Evolutionary conservation across 2,329 filamentous ascomycete species (phyloP).

Genomic region (Monilinia fructigena): DNA sequence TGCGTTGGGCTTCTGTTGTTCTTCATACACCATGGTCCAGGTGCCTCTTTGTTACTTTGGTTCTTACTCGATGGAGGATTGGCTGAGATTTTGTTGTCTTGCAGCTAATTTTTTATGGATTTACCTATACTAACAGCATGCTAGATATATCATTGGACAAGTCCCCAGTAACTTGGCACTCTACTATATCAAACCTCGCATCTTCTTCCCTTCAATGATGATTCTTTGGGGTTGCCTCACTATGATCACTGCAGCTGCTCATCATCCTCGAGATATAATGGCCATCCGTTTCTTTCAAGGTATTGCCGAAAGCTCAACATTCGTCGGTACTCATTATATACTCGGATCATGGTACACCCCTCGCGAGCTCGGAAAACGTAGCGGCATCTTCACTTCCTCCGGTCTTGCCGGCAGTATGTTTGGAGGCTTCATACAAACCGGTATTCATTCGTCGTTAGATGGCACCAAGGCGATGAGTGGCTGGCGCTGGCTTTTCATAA

Average conservation of each 20-base stretch:
- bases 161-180: constrained; percentile 61
- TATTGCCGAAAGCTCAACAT: constrained; percentile 55
- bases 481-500: constrained; percentile 55
- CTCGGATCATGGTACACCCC: constrained; percentile 61
- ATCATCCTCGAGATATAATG: constrained; percentile 55
- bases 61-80: not conserved
- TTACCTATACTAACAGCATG: not conserved
- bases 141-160: constrained; percentile 55
- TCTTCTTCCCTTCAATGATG: constrained; percentile 65
- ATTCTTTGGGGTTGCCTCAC: constrained; percentile 62
- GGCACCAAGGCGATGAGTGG: constrained; percentile 46
- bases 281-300: constrained; percentile 50
- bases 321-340: constrained; percentile 58
- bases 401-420: constrained; percentile 62
- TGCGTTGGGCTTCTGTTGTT: constrained; percentile 6
- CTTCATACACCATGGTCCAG: not conserved
- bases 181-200: constrained; percentile 61
- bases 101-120: too few relatives aligned
- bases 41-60: not conserved
- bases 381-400: constrained; percentile 59
- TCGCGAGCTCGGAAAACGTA: constrained; percentile 60
- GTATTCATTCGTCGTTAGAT: constrained; percentile 37
- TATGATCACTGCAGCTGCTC: constrained; percentile 56
- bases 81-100: not conserved
- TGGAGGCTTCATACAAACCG: constrained; percentile 59